Evolutionary conservation across 257 asterid genomes (phyloP), one percentile per base, ranked within the genome.

Genomic region (Linaria vulgaris): DNA sequence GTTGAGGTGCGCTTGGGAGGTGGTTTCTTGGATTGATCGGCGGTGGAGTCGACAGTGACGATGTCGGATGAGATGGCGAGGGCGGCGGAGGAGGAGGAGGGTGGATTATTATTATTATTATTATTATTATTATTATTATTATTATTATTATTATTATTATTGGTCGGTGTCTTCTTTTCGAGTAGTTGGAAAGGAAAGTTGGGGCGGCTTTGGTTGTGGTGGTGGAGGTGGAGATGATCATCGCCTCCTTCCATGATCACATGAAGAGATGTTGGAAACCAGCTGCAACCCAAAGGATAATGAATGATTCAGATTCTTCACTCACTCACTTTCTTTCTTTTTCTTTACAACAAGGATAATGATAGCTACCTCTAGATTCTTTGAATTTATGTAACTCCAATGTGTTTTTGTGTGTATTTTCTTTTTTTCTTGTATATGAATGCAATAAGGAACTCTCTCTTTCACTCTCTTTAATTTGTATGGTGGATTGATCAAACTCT

Each of bases 221-320:
- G 85, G 53, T 69, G 75, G 12, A 76, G 76, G 77, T 69, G 89
- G 76, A 79, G 84, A 72, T 83, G 87, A 83, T 88, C 88, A 72
- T 82, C 95, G 61, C 87, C 80, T 46, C 87, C 94, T 69, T 91
- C 95, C 96, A 86, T 91, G 89, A 79, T 88, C 87, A 79, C 90
- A 86, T 80, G 74, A 66, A 56, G 13, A 50, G 13, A 50, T 50
- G 8, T 59, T 56, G 34, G 34, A 56, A 13, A 56, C 52, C 41
- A 66, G 17, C 30, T 34, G 10, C 1, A 34, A 34, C n/a, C n/a
- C n/a, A n/a, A n/a, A n/a, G n/a, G n/a, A n/a, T n/a, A n/a, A n/a
- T n/a, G n/a, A n/a, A n/a, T n/a, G n/a, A n/a, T n/a, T n/a, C n/a
- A 34, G 10, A 4, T 34, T 8, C 5, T 34, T 34, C 37, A 3